A percentile compares a stretch with the other conserved stretches of the same genome.
Evolutionary conservation across 768 basidiomycete species (phyloP).

Genomic region (Phanerochaete carnosa): DNA sequence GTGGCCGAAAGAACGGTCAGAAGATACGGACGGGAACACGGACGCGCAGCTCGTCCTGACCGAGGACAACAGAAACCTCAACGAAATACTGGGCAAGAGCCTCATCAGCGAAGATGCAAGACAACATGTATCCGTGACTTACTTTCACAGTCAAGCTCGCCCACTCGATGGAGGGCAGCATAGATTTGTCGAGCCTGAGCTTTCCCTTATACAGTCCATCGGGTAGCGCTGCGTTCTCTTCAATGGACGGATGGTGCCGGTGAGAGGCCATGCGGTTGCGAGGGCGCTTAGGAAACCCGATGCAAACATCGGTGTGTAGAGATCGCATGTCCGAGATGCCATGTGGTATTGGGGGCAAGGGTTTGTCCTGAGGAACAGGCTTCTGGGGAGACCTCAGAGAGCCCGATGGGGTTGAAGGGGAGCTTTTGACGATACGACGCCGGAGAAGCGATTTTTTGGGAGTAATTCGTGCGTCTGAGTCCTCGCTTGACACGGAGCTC

Average conservation of each 20-base stretch:
- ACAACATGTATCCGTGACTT: slow-evolving; percentile 17
- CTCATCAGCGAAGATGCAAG: background rate
- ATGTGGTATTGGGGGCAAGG: slow-evolving; percentile 23
- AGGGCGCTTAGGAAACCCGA: slow-evolving; percentile 73
- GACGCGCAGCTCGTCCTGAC: slow-evolving; percentile 59
- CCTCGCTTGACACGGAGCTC: slow-evolving; percentile 36
- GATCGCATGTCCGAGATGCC: slow-evolving; percentile 40
- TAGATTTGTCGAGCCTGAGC: slow-evolving; percentile 49
- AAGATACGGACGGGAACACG: slow-evolving; percentile 59
- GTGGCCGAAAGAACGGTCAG: slow-evolving; percentile 23
- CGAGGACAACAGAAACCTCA: slow-evolving; percentile 64
- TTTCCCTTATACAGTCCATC: slow-evolving; percentile 67
- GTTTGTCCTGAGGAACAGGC: slow-evolving; percentile 17
- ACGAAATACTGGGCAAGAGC: slow-evolving; percentile 60
- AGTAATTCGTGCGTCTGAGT: slow-evolving; percentile 27
- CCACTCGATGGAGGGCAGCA: slow-evolving; percentile 69
- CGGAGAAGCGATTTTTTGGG: slow-evolving; percentile 25
- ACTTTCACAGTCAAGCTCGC: slow-evolving; percentile 67
- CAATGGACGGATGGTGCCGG: slow-evolving; percentile 42
- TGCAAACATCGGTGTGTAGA: slow-evolving; percentile 48
- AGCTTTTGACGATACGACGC: slow-evolving; percentile 29
- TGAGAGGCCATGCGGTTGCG: slow-evolving; percentile 37
- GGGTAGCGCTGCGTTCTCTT: slow-evolving; percentile 48
- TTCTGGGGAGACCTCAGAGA: background rate
- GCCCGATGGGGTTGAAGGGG: slow-evolving; percentile 7